A percentile compares a stretch with the other conserved stretches of the same genome.
These are phyloP conservation scores for Diaporthe caulivora DNA, from an alignment of 2,329 filamentous ascomycete species.

Conservation along the genomic window DNA sequence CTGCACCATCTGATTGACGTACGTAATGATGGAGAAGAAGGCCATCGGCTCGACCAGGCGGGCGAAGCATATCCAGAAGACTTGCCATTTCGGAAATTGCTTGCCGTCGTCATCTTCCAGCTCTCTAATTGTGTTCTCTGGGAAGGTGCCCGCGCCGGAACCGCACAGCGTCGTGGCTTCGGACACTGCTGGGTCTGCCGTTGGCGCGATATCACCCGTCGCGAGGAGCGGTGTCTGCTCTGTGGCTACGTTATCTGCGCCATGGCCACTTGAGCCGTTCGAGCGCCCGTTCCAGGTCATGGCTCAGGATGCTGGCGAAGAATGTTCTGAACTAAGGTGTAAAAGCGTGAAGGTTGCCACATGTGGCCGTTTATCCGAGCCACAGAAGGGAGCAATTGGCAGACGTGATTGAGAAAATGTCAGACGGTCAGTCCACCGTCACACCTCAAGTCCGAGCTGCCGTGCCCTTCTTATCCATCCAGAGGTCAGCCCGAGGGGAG, in stretches of 20 bases:
- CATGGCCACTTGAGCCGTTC: not conserved
- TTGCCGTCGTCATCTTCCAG: constrained; percentile 49
- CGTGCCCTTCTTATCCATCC: constrained; percentile 9
- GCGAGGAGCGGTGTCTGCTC: constrained; percentile 51
- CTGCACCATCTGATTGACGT: constrained; percentile 82
- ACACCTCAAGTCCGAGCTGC: not conserved
- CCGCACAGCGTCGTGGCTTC: constrained; percentile 41
- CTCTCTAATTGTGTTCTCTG: constrained; percentile 28
- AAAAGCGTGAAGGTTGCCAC: not conserved
- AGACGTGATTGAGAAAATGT: not conserved
- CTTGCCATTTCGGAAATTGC: constrained; percentile 72
- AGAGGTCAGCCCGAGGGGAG: not conserved
- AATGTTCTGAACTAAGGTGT: not conserved
- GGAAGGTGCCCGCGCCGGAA: constrained; percentile 39
- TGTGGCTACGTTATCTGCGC: constrained; percentile 36
- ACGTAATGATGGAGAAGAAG: constrained; percentile 88
- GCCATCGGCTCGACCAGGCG: constrained; percentile 81
- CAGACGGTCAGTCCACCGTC: constrained; percentile 1
- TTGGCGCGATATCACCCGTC: constrained; percentile 39
- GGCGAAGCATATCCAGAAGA: constrained; percentile 79
- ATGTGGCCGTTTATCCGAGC: not conserved
- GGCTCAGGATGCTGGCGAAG: not conserved
- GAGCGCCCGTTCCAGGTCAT: constrained; percentile 17
- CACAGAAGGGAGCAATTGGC: not conserved
- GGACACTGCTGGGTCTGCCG: constrained; percentile 40